phyloP scores from a whole-genome alignment of 164 flowering plant species.

The Annona squamosa region DNA sequence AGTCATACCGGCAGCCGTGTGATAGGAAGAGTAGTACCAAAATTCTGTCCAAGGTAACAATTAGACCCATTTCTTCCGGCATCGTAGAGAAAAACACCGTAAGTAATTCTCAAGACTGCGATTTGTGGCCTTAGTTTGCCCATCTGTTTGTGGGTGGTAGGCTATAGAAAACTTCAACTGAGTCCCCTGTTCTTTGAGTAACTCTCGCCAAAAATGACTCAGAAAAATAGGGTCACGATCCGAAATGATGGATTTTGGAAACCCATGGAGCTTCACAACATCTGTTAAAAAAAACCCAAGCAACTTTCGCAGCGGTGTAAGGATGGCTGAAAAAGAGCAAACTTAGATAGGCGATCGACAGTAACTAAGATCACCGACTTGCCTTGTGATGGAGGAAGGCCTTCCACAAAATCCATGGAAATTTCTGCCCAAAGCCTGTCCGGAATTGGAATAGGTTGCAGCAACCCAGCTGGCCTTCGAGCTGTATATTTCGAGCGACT shows the following conservation, averaged over 20 bases:
- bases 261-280: neutral
- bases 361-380: too few species aligned
- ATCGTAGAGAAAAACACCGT: conserved; percentile 4
- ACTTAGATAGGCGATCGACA: too few species aligned
- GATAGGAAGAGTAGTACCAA: conserved; percentile 1
- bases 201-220: neutral
- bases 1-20: conserved; percentile 6
- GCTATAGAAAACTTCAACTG: neutral
- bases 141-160: conserved; percentile 6
- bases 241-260: neutral
- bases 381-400: too few species aligned
- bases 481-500: neutral
- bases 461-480: neutral
- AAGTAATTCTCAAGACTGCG: conserved; percentile 2
- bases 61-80: conserved; percentile 5
- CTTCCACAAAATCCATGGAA: too few species aligned
- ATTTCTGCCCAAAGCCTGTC: too few species aligned
- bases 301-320: too few species aligned
- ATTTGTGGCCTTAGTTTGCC: conserved; percentile 6
- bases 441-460: too few species aligned
- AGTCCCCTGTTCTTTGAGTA: neutral
- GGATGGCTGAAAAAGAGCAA: too few species aligned
- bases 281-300: neutral
- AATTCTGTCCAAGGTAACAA: conserved; percentile 9
- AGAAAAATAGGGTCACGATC: conserved; percentile 2